Evolutionary conservation across 495 filamentous ascomycete genomes (phyloP).

Genomic region (Neurospora sp.): DNA sequence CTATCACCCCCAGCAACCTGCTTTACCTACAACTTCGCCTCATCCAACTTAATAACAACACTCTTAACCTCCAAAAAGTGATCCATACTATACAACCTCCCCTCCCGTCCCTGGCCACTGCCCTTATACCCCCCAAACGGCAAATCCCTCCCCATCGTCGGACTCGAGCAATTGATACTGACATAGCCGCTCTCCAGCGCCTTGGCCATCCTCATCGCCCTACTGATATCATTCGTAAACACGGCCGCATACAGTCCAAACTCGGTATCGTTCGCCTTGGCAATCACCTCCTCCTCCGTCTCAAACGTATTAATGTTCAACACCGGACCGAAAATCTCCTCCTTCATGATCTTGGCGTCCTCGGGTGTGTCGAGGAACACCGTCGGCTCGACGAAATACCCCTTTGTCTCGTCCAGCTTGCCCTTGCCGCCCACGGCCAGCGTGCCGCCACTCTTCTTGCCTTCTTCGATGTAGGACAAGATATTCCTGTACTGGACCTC

Average conservation of each 20-base stretch:
- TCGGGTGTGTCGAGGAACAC: slow-evolving; percentile 63
- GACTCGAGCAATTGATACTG: slow-evolving; percentile 33
- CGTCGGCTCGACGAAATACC: slow-evolving; percentile 54
- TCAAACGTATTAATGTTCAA: slow-evolving; percentile 62
- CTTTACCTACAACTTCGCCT: slow-evolving; percentile 7
- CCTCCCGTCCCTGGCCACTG: slow-evolving; percentile 32
- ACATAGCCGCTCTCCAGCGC: slow-evolving; percentile 54
- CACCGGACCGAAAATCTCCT: slow-evolving; percentile 54
- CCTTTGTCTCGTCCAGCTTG: slow-evolving; percentile 14
- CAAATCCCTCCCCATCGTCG: slow-evolving; percentile 25
- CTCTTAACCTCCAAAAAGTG: slow-evolving; percentile 43
- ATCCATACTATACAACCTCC: slow-evolving; percentile 32
- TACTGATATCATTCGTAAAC: slow-evolving; percentile 59
- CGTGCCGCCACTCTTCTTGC: slow-evolving; percentile 18
- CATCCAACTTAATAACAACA: slow-evolving; percentile 24
- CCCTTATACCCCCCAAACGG: slow-evolving; percentile 36
- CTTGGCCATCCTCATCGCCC: slow-evolving; percentile 58
- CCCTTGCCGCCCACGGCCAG: slow-evolving; percentile 20
- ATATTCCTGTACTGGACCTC: slow-evolving; percentile 28
- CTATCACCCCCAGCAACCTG: too few relatives aligned
- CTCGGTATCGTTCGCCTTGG: slow-evolving; percentile 62
- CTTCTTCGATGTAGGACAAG: slow-evolving; percentile 25
- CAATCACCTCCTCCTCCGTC: slow-evolving; percentile 51
- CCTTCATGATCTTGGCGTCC: slow-evolving; percentile 48
- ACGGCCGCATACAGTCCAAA: slow-evolving; percentile 66